Conservation (phyloP, 495 filamentous ascomycete genomes). For the Neohortaea acidophila region DNA sequence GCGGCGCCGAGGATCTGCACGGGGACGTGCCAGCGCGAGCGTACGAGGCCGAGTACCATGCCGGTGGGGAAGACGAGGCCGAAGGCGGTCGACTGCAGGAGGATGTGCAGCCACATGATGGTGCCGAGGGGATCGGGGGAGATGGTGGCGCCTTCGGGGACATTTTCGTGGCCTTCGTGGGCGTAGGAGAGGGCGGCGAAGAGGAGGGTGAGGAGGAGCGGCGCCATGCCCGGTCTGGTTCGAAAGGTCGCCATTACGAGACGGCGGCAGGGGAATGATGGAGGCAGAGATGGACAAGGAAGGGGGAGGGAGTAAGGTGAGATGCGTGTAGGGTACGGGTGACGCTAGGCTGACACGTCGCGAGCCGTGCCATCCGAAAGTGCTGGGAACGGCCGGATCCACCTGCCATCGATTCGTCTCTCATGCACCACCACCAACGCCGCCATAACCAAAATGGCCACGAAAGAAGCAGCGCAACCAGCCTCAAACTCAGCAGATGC, state of each 20-base stretch:
- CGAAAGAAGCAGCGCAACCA: background rate
- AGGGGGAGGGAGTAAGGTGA: background rate
- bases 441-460: background rate
- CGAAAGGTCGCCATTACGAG: slow-evolving; percentile 15
- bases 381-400: no score
- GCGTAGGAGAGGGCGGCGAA: slow-evolving; percentile 4
- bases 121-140: slow-evolving; percentile 77
- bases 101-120: slow-evolving; percentile 85
- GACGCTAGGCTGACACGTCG: no score
- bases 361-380: no score
- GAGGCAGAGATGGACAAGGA: background rate
- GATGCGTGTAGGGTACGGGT: background rate
- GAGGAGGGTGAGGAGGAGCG: slow-evolving; percentile 5
- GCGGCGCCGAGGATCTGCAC: slow-evolving; percentile 59
- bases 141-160: slow-evolving; percentile 59
- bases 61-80: slow-evolving; percentile 84
- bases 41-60: slow-evolving; percentile 86
- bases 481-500: slow-evolving; percentile 1
- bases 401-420: no score
- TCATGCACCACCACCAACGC: no score
- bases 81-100: slow-evolving; percentile 74
- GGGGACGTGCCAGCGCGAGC: slow-evolving; percentile 89
- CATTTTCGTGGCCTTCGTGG: slow-evolving; percentile 43
- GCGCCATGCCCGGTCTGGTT: slow-evolving; percentile 8
- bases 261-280: background rate